Base-by-base conservation (phyloP, 257 asterid genomes). In the Penstemon newberryi region DNA sequence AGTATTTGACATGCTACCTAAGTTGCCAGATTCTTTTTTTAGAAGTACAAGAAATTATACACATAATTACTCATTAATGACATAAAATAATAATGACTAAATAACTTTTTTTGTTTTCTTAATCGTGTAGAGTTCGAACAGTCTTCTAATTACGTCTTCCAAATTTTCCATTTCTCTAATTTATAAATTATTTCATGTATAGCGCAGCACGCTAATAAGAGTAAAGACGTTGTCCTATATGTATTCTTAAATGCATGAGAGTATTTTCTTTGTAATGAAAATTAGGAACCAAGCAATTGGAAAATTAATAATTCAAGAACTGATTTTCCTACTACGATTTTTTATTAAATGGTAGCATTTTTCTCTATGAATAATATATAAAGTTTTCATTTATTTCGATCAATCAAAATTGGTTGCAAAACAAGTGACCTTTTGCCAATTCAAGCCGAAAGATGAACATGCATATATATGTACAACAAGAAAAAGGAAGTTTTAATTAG, bases 401-500 rank as follows among this genome's bases (percentile, higher is more conserved):
- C 56, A 9, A 60, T 69, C 73, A 49, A 38, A 50, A 19, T 41
- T 25, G 56, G 56, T 56, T 19, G 56, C 63, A 61, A 60, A 38
- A 0, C 25, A 5, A 46, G 37, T n/a, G 5, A 25, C 57, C 57
- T 15, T 52, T 6, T 13, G 57, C 66, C 45, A 65, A 42, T 47
- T 53, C 25, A 53, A 10, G 33, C 13, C 41, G 46, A 10, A 38
- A 9, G 3, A 18, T 25, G 10, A 33, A 50, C 4, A 1, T 18
- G 55, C 51, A 9, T 2, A 49, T 40, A 40, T 6, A 25, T 10
- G 9, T 19, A 42, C 10, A 57, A n/a, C 60, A 5, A 19, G 10
- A 65, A 15, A 65, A 33, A 65, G 33, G n/a, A 58, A 37, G 18
- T 54, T 15, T 54, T 11, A 67, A 71, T 71, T 69, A 56, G 60